phyloP scores from a whole-genome alignment of 2,329 filamentous ascomycete genomes.

The Beauveria pseudobassiana region DNA sequence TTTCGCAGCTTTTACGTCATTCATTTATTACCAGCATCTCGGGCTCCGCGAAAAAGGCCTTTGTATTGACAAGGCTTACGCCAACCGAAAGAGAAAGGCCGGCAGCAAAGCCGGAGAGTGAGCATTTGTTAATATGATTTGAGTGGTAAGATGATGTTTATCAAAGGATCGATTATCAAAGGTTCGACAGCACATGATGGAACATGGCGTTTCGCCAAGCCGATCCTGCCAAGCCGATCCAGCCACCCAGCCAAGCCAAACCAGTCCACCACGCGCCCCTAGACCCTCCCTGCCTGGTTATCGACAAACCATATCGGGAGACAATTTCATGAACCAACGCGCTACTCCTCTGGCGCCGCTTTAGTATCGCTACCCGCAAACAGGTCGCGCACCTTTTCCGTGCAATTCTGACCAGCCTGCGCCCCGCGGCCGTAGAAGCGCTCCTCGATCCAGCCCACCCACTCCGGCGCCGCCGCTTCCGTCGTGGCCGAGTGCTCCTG shows the following conservation, averaged over 20 bases:
- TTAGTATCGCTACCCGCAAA: background rate
- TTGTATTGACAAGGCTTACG: background rate
- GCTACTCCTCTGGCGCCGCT: background rate
- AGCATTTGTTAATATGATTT: background rate
- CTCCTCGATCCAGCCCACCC: conserved; percentile 8
- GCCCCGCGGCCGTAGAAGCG: background rate
- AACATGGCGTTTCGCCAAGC: background rate
- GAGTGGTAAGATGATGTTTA: background rate
- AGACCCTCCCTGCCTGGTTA: background rate
- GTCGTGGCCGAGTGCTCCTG: conserved; percentile 10
- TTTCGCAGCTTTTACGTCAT: background rate
- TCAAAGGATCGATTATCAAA: background rate
- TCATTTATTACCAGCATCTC: background rate
- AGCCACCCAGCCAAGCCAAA: background rate
- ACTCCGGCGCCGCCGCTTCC: conserved; percentile 3
- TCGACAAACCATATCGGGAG: background rate
- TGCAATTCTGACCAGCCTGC: background rate
- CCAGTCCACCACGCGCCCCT: no score
- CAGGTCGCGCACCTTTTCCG: background rate
- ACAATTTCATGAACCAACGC: no score
- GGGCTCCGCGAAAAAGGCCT: background rate
- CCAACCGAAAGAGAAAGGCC: background rate
- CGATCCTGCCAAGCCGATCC: background rate
- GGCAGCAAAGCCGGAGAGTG: background rate
- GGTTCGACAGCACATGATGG: background rate